Evolutionary conservation across 306 rosid genomes (phyloP), one percentile per base, ranked within the genome.

Genomic region (Hippophae rhamnoides): DNA sequence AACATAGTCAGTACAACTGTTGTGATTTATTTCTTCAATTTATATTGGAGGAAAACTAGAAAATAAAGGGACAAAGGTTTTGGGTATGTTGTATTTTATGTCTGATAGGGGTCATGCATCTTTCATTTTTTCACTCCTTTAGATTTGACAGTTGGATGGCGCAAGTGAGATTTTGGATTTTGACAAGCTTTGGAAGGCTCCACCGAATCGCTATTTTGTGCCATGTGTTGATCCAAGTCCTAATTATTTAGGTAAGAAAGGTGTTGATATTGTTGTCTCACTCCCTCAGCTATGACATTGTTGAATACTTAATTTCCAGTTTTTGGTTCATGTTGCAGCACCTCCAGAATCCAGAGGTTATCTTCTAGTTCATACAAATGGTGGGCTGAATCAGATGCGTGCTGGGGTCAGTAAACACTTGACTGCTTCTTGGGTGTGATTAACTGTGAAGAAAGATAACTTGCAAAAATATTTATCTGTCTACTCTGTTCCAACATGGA

Each of bases 371-470:
- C 87, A 87, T 72, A 76, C 98, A 1, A 92, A 92, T 70, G 98
- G 98, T 10, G 98, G 98, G 57, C 96, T 92, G 66, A 92, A 87
- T 67, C 98, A 92, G 72, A 92, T 92, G 98, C 98, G 96, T 65
- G 73, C 89, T 43, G 96, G 98, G 96, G 98, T 87, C 47, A 65
- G 87, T 76, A 10, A 41, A 42, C 10, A 4, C 50, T 12, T 13
- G 6, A 42, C 59, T 76, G 61, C 71, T 13, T 56, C 54, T 9
- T 52, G 25, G 43, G 18, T 40, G 57, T n/a, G 46, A 40, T 54
- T 7, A 2, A 8, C 14, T 43, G 10, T n/a, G 10, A 63, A 54
- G 13, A 53, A 63, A 7, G 23, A 27, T 8, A 47, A 10, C 23
- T 41, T 12, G 44, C 13, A 44, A 45, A 26, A 44, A 9, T 12